Evolutionary conservation across 2,329 filamentous ascomycete species (phyloP).

Genomic region (Pseudogymnoascus sp.): DNA sequence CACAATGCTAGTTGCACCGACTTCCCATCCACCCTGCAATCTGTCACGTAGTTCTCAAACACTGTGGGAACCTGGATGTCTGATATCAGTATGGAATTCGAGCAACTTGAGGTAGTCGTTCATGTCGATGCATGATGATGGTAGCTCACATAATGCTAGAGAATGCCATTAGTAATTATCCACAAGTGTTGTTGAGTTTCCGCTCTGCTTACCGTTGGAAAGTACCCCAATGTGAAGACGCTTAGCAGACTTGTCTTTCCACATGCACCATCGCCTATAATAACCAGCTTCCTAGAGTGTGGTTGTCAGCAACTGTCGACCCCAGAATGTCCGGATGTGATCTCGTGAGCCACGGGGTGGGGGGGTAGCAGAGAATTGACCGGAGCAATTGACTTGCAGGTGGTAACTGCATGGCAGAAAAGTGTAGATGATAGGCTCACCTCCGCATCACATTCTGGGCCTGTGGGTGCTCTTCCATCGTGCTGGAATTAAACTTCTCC

Average conservation of each 20-base stretch:
- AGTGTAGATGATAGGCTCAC: conserved; percentile 22
- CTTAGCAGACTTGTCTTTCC: conserved; percentile 96
- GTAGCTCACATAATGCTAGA: conserved; percentile 37
- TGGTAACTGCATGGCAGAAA: background rate
- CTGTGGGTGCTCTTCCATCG: conserved; percentile 25
- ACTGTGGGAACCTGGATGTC: conserved; percentile 75
- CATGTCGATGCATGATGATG: background rate
- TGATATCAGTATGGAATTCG: conserved; percentile 11
- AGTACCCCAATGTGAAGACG: conserved; percentile 96
- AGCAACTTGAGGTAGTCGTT: conserved; percentile 15
- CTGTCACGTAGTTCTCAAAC: conserved; percentile 98
- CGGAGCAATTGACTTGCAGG: background rate
- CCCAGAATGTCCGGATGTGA: background rate
- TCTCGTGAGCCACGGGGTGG: background rate
- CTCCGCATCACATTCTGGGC: conserved; percentile 39
- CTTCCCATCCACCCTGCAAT: conserved; percentile 95
- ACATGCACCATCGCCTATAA: conserved; percentile 94
- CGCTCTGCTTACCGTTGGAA: conserved; percentile 71
- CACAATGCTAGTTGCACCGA: conserved; percentile 96
- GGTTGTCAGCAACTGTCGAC: background rate
- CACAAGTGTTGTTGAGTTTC: background rate
- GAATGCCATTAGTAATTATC: conserved; percentile 11
- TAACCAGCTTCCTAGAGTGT: conserved; percentile 74
- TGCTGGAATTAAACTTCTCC: background rate
- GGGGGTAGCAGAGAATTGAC: background rate